phyloP scores from a whole-genome alignment of 768 basidiomycete genomes.

The Chalciporus piperatus region DNA sequence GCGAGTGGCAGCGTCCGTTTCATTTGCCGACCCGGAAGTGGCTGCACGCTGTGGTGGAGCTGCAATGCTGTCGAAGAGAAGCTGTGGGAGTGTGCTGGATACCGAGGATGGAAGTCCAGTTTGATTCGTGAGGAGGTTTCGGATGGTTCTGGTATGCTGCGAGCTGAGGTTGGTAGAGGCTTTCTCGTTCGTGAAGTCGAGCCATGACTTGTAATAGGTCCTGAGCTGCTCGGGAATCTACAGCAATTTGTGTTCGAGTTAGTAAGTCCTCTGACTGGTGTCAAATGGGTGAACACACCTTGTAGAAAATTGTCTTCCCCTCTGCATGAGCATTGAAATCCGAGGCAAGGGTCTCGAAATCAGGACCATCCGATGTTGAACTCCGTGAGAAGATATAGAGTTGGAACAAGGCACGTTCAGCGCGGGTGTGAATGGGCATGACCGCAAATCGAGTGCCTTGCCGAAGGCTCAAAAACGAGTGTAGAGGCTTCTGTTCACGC shows the following conservation, averaged over 20 bases:
- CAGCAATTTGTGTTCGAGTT: neutral
- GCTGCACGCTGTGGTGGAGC: neutral
- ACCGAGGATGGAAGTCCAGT: no score
- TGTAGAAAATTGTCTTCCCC: neutral
- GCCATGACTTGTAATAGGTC: neutral
- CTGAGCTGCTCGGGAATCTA: no score
- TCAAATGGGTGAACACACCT: no score
- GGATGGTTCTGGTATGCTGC: no score
- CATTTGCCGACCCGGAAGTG: neutral
- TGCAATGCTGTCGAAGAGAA: no score
- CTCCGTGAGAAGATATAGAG: no score
- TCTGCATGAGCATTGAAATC: neutral
- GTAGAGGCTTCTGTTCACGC: neutral
- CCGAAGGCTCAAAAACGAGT: neutral
- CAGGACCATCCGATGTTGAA: no score
- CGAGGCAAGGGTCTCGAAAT: neutral
- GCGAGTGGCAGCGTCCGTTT: neutral
- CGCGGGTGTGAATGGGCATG: neutral
- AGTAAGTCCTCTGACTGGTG: no score
- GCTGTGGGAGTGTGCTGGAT: no score
- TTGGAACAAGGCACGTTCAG: neutral
- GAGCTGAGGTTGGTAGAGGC: no score
- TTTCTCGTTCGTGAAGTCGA: neutral
- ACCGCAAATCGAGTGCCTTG: neutral
- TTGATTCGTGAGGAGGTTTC: no score